Evolutionary conservation across 2,329 filamentous ascomycete genomes (phyloP), one percentile per base, ranked within the genome.

Genomic region (Fulvia fulva): DNA sequence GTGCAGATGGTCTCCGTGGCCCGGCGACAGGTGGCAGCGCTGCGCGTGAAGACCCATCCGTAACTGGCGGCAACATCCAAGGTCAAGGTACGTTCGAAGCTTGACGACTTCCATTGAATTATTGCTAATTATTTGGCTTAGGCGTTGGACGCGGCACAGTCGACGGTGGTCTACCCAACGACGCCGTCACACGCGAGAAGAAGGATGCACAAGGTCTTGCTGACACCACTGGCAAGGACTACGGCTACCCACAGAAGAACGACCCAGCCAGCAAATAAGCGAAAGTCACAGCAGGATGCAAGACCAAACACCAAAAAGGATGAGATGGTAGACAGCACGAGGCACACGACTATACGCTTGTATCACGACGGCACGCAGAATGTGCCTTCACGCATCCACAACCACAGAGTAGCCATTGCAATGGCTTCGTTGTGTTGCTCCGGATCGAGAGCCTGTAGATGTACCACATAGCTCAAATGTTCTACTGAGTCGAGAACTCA

Each of bases 91-190:
- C 37, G 37, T 41, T 19, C 37, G 3, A 7, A 5, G n/a, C n/a
- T 7, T 41, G 3, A 41, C 7, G n/a, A n/a, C 5, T n/a, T 41
- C 14, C 16, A 19, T 41, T 41, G 7, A n/a, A 41, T 41, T 7
- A n/a, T 7, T n/a, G 37, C 37, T 41, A 19, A 41, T n/a, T 3
- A 2, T 41, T n/a, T 19, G 8, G 4, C 37, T n/a, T n/a, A 41
- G 37, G 73, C 43, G 80, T 89, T 57, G 88, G 87, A 12, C 80
- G 87, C 46, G 80, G 89, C 73, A 86, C 78, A 21, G 76, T 78
- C 63, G 86, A 89, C 32, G 76, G 77, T 37, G 78, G 78, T 2
- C 73, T 83, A 22, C 84, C 85, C 19, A 82, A 82, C 70, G 86
- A 89, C 72, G 84, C 84, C 47, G 76, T 77, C n/a, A 72, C 77